Conservation (phyloP, 108 stramenopile species). For the Craspedostauros australis region DNA sequence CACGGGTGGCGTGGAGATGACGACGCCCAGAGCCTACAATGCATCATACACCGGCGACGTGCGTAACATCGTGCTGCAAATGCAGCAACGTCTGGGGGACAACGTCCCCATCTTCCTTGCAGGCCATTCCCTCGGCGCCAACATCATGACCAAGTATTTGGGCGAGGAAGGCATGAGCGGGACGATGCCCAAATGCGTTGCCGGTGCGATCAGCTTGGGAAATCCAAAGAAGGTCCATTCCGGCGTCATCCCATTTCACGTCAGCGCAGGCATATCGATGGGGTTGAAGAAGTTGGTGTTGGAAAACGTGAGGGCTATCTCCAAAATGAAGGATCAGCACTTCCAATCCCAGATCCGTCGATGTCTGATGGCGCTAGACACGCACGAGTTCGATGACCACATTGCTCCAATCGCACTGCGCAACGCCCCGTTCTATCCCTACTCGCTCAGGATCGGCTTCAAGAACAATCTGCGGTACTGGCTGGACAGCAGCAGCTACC, state of each 20-base stretch:
- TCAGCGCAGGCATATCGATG: constrained; percentile 46
- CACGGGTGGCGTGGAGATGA: constrained; percentile 45
- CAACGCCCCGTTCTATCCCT: constrained; percentile 65
- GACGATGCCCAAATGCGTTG: constrained; percentile 65
- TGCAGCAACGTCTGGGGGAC: constrained; percentile 42
- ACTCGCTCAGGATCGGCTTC: constrained; percentile 50
- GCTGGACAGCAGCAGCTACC: constrained; percentile 62
- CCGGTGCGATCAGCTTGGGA: constrained; percentile 67
- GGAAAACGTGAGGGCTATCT: constrained; percentile 25
- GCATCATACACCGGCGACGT: constrained; percentile 78
- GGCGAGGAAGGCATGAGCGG: constrained; percentile 77
- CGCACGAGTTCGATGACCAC: constrained; percentile 60
- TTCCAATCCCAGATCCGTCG: constrained; percentile 46
- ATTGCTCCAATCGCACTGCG: constrained; percentile 54
- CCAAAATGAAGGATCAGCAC: constrained; percentile 35
- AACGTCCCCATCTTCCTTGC: constrained; percentile 58
- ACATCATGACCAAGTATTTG: constrained; percentile 78
- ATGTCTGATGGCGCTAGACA: constrained; percentile 42
- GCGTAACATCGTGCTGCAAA: constrained; percentile 48
- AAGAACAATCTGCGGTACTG: constrained; percentile 63
- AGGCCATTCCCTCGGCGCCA: constrained; percentile 76
- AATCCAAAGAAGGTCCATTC: constrained; percentile 69
- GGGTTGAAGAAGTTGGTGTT: constrained; percentile 65
- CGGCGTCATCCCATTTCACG: constrained; percentile 43
- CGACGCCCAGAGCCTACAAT: constrained; percentile 71